These are phyloP conservation scores for Tubosaeta brunneosetosa DNA, from an alignment of 768 basidiomycete species.

Conservation along the genomic window DNA sequence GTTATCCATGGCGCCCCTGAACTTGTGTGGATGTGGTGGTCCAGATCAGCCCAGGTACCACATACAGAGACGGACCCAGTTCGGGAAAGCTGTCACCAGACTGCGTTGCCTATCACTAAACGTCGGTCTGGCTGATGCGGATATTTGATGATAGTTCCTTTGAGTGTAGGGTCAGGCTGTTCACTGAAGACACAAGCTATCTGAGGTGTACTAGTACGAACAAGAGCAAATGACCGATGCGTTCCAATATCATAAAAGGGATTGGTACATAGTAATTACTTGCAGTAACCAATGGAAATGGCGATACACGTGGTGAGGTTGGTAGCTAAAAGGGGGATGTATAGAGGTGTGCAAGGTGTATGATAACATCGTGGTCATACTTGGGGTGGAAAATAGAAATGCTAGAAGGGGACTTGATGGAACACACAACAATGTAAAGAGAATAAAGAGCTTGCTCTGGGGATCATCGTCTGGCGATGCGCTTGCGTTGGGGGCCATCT, in stretches of 20 bases:
- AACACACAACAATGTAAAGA: conserved; percentile 8
- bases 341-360: conserved; percentile 9
- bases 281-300: conserved; percentile 1
- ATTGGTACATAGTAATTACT: conserved; percentile 12
- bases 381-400: conserved; percentile 6
- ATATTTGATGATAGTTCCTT: too few relatives aligned
- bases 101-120: too few relatives aligned
- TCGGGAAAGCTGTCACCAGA: too few relatives aligned
- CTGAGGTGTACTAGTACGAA: too few relatives aligned
- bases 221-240: too few relatives aligned
- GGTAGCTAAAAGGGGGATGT: conserved; percentile 1
- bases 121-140: too few relatives aligned
- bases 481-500: conserved; percentile 69
- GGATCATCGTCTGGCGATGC: conserved; percentile 56
- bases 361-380: conserved; percentile 11
- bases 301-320: conserved; percentile 9
- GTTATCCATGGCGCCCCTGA: too few relatives aligned
- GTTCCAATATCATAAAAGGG: not conserved
- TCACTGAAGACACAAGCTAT: too few relatives aligned
- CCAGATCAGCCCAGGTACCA: too few relatives aligned
- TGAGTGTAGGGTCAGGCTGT: too few relatives aligned
- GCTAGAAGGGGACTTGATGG: conserved; percentile 1
- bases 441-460: not conserved
- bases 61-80: too few relatives aligned
- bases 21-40: too few relatives aligned